phyloP scores from a whole-genome alignment of 208 protist species.

The Naegleria lovaniensis region DNA sequence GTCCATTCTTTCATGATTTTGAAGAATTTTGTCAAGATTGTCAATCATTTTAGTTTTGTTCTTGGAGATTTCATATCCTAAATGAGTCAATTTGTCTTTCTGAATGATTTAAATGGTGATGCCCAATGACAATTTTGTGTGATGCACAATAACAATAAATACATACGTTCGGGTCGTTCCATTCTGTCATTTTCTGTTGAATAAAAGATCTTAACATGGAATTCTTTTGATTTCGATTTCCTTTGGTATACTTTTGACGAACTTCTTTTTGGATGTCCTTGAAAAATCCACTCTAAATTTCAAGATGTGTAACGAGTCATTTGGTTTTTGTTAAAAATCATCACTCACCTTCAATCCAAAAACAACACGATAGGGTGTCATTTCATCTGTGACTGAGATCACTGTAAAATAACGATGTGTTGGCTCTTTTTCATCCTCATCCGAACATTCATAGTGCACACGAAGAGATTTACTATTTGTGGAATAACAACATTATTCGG shows the following conservation, averaged over 20 bases:
- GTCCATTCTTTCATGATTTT: neutral
- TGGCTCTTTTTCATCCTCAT: neutral
- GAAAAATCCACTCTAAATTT: neutral
- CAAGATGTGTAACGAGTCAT: too few species aligned
- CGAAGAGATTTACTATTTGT: neutral
- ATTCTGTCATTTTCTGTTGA: neutral
- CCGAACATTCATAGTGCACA: neutral
- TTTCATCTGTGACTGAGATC: neutral
- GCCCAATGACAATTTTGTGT: too few species aligned
- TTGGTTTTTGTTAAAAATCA: too few species aligned
- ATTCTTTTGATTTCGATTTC: neutral
- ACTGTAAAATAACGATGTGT: neutral
- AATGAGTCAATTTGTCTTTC: neutral
- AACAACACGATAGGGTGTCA: neutral
- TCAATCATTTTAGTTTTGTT: neutral
- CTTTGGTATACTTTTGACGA: neutral
- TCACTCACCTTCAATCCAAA: neutral
- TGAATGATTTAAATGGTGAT: too few species aligned
- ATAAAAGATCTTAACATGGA: neutral
- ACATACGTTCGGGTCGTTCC: neutral
- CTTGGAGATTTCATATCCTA: neutral
- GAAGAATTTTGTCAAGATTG: neutral
- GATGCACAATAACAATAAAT: too few species aligned
- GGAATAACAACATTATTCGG: too few species aligned
- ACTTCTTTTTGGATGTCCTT: neutral